These are phyloP conservation scores for Diospyros lotus DNA, from an alignment of 148 eudicot species.

Conservation along the genomic window DNA sequence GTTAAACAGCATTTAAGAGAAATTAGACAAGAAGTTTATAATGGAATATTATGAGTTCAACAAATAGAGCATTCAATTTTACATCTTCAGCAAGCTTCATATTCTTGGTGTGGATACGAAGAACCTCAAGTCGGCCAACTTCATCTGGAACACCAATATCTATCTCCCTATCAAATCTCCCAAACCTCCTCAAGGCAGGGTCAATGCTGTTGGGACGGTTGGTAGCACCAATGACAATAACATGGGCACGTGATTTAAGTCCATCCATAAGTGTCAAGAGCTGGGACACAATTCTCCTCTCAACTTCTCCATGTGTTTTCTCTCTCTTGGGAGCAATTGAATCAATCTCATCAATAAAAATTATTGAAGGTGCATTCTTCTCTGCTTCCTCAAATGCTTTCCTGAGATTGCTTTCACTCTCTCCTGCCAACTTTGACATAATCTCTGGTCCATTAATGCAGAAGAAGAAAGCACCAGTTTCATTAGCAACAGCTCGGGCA, in stretches of 20 bases:
- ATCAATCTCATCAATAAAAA: constrained; percentile 80
- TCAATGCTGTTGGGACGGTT: constrained; percentile 90
- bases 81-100: constrained; percentile 88
- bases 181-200: constrained; percentile 80
- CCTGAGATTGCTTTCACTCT: constrained; percentile 87
- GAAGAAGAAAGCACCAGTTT: constrained; percentile 90
- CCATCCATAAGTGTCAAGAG: constrained; percentile 89
- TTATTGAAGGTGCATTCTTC: constrained; percentile 83
- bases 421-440: constrained; percentile 87
- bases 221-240: constrained; percentile 84
- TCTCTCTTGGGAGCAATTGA: constrained; percentile 90
- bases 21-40: background rate
- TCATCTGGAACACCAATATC: constrained; percentile 93
- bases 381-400: constrained; percentile 94
- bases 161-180: constrained; percentile 81
- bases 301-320: constrained; percentile 84
- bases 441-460: constrained; percentile 84
- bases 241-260: constrained; percentile 77
- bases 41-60: background rate
- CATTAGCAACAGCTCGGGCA: constrained; percentile 87
- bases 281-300: constrained; percentile 87
- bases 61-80: background rate
- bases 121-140: constrained; percentile 75
- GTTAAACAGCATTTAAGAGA: background rate
- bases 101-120: constrained; percentile 82